A percentile compares a stretch with the other conserved stretches of the same genome.
Evolutionary conservation across 2,329 filamentous ascomycete genomes (phyloP).

Genomic region (Fusarium drepaniforme): DNA sequence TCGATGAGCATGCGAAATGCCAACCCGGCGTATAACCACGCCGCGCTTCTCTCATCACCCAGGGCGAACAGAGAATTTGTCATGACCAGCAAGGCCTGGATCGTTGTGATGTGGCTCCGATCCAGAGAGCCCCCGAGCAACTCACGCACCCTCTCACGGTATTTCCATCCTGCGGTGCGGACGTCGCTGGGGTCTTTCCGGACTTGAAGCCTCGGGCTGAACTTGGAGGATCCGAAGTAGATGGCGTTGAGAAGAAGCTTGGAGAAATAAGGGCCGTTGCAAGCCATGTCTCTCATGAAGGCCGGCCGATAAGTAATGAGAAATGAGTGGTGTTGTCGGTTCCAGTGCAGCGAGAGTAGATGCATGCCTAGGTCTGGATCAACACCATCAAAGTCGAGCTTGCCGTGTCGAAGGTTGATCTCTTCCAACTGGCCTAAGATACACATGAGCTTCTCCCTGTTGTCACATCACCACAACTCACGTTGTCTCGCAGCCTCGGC

Average conservation of each 20-base stretch:
- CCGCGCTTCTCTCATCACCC: background rate
- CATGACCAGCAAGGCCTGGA: background rate
- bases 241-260: background rate
- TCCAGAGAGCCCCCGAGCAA: background rate
- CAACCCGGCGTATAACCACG: background rate
- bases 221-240: background rate
- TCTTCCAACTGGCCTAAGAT: background rate
- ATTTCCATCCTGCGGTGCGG: background rate
- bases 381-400: background rate
- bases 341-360: background rate
- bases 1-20: background rate
- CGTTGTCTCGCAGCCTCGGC: background rate
- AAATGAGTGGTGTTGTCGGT: background rate
- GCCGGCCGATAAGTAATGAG: background rate
- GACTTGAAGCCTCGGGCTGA: background rate
- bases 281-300: background rate
- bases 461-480: background rate
- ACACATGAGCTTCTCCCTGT: background rate
- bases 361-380: background rate
- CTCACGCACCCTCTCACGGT: background rate
- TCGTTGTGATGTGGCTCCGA: background rate
- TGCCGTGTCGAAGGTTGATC: background rate
- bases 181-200: background rate
- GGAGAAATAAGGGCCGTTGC: background rate
- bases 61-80: background rate